These are phyloP conservation scores for Arctium minus DNA, from an alignment of 129 eudicot genomes.

Conservation along the genomic window DNA sequence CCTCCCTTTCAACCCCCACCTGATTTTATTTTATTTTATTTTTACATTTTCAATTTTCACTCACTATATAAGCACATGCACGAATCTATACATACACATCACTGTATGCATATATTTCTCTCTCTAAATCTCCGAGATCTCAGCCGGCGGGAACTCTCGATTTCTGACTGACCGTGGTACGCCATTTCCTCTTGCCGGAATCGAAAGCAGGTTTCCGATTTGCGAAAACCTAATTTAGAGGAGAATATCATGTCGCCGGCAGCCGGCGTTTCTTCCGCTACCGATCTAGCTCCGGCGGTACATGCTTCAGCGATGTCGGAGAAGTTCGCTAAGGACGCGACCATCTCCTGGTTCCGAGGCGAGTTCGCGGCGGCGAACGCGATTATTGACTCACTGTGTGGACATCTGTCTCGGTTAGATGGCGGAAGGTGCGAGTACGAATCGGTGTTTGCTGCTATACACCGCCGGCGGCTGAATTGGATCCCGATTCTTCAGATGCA, in stretches of 20 bases:
- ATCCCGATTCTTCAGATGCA: constrained; percentile 95
- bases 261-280: constrained; percentile 40
- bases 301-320: constrained; percentile 33
- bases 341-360: constrained; percentile 83
- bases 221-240: background rate
- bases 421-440: constrained; percentile 44
- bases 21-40: background rate
- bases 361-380: constrained; percentile 99
- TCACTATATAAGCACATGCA: background rate
- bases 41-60: background rate
- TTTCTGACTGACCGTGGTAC: background rate
- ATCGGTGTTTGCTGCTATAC: constrained; percentile 72
- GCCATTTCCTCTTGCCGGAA: background rate
- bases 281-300: constrained; percentile 27
- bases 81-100: background rate
- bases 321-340: constrained; percentile 58
- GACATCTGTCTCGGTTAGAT: constrained; percentile 54
- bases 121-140: constrained; percentile 28
- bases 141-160: constrained; percentile 14
- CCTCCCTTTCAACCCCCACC: constrained; percentile 31
- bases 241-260: constrained; percentile 61
- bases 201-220: background rate
- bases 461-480: constrained; percentile 81
- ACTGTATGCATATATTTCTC: background rate
- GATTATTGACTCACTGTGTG: constrained; percentile 82